Evolutionary conservation across 1,284 basidiomycete species (phyloP), one percentile per base, ranked within the genome.

Genomic region (Xerocomus cyaneibrunnescens): DNA sequence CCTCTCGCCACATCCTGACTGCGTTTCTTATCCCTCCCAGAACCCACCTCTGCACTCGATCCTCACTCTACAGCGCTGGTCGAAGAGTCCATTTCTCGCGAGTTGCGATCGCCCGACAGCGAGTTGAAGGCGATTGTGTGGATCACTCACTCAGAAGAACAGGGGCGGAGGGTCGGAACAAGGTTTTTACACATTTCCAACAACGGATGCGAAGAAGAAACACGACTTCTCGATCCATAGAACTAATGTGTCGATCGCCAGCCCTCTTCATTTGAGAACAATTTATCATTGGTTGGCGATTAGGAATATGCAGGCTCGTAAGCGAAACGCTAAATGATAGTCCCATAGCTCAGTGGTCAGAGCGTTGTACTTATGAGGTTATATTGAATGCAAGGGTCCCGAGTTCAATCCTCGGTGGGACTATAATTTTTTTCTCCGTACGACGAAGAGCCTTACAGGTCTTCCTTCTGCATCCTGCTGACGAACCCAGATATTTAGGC

Each of bases 41-140:
- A 94, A 68, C 92, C 92, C 0, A 94, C 92, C 0, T 92, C 89
- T 2, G 92, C 92, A 0, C 74, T 94, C 52, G 92, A 94, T 65
- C 74, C 81, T n/a, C 78, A 80, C 42, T 80, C 84, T 0, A 83
- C 84, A 21, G 62, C 72, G 10, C 68, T 74, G 25, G 87, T 94
- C 0, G 92, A 94, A 64, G 72, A 76, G 37, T 78, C 74, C 42
- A 71, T 94, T 13, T 58, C 77, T 3, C 65, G 75, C 16, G 76
- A 85, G 52, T 66, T 92, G 35, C 73, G 67, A 39, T 73, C 74
- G 2, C 55, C 69, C 1, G 71, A 79, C 22, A 74, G 76, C 16
- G 68, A 68, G n/a, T 70, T 90, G 45, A 87, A 89, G 63, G 86
- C 89, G 0, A 70, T 92, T 36, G 63, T 94, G 7, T 94, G 92